These are phyloP conservation scores for Blastocystis sp. DNA, from an alignment of 352 stramenopile species.

Conservation along the genomic window DNA sequence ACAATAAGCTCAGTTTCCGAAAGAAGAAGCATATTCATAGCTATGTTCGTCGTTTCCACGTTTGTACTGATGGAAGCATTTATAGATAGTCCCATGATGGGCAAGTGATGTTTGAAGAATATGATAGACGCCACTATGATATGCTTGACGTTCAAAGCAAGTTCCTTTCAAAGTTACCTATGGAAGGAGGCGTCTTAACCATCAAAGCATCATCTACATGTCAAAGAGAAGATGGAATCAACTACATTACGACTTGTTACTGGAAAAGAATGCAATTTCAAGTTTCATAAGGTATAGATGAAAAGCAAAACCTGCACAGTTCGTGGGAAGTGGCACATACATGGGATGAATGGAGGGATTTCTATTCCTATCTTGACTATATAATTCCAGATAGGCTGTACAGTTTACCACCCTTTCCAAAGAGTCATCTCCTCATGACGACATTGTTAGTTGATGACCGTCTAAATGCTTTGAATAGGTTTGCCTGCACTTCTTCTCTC, in stretches of 20 bases:
- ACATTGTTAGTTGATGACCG: constrained; percentile 20
- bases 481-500: neutral
- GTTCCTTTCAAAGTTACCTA: constrained; percentile 5
- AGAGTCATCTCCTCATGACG: neutral
- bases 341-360: constrained; percentile 37
- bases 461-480: neutral
- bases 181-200: neutral
- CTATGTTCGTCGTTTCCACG: constrained; percentile 7
- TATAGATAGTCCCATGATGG: neutral
- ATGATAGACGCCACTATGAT: neutral
- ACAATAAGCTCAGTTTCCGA: constrained; percentile 44
- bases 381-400: neutral
- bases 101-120: neutral
- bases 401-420: constrained; percentile 1
- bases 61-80: neutral
- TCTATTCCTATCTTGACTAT: neutral
- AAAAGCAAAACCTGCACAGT: neutral
- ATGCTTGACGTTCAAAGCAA: constrained; percentile 17
- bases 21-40: constrained; percentile 21
- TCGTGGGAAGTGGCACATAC: neutral
- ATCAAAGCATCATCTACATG: neutral
- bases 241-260: constrained; percentile 18
- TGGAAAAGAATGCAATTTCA: neutral
- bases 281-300: neutral
- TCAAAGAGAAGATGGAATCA: constrained; percentile 18